Base-by-base conservation (phyloP, 768 basidiomycete species). In the Hirschioporus abietinus region DNA sequence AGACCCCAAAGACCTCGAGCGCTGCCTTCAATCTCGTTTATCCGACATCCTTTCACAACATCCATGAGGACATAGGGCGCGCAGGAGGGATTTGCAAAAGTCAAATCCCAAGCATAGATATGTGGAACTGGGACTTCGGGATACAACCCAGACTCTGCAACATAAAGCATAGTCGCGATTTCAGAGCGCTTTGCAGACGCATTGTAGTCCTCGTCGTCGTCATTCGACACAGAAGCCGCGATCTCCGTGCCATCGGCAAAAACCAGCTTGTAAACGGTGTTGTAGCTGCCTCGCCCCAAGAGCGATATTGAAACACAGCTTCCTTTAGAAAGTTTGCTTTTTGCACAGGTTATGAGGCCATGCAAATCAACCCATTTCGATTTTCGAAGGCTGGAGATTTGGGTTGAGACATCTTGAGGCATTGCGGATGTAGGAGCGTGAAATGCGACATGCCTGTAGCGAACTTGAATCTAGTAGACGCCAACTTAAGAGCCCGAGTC, bases 51-150 rank as follows among this genome's bases (percentile, higher is more conserved):
- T 61, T 66, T 24, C 24, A 66, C 60, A 26, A 66, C 58, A 36
- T 66, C 65, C 65, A 66, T 66, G 65, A 66, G 42, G 60, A 66
- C 42, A 64, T 66, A 66, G 1, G 65, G 65, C 35, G 65, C 65
- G 9, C 65, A 57, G 8, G 63, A 62, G 25, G 65, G 65, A 36
- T 66, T 66, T 30, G 58, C 20, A 63, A 66, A 66, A 24, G 65
- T 66, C 34, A 62, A 30, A 36, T 66, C 65, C 65, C 65, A 66
- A 23, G 65, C 63, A 34, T 66, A 34, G 17, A 66, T 35, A 7
- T 63, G 58, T n/a, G 65, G 65, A 15, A 66, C 60, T 23, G 65
- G 63, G 35, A 66, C 62, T 34, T 66, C 30, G 25, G 65, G 65
- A 57, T 66, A 66, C 23, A 66, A 63, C 26, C 59, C 60, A 61